Evolutionary conservation across 768 basidiomycete species (phyloP).

Genomic region (Russula vinacea): DNA sequence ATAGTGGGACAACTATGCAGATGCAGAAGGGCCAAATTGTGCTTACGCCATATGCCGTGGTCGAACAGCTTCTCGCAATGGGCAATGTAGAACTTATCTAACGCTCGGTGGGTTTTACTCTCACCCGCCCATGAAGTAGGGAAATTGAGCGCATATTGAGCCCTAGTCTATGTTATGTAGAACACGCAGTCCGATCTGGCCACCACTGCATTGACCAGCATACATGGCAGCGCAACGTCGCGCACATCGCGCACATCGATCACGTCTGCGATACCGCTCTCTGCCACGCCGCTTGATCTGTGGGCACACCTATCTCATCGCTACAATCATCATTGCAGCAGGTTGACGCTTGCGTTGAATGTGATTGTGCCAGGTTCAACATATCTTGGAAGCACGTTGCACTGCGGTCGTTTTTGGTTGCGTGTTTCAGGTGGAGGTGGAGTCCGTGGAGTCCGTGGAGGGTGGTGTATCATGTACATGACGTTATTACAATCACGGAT

Average conservation of each 20-base stretch:
- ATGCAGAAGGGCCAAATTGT: conserved; percentile 82
- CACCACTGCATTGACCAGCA: background rate
- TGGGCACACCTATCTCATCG: conserved; percentile 36
- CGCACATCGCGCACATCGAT: no score
- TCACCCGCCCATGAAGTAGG: background rate
- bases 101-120: conserved; percentile 29
- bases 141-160: background rate
- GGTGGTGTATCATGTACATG: no score
- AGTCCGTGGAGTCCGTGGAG: no score
- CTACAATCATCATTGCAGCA: conserved; percentile 50
- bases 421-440: conserved; percentile 55
- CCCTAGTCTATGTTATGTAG: background rate
- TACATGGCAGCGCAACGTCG: background rate
- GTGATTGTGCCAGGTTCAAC: conserved; percentile 80
- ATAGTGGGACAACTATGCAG: conserved; percentile 66
- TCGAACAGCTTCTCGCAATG: conserved; percentile 67
- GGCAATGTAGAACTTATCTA: conserved; percentile 78
- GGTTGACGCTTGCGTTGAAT: conserved; percentile 58
- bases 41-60: conserved; percentile 68
- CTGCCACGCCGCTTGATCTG: conserved; percentile 41
- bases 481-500: no score
- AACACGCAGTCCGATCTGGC: background rate
- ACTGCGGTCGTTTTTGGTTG: conserved; percentile 62
- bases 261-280: conserved; percentile 35
- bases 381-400: conserved; percentile 70